These are phyloP conservation scores for Nannochloris sp. DNA, from an alignment of 139 green algal species.

Conservation along the genomic window DNA sequence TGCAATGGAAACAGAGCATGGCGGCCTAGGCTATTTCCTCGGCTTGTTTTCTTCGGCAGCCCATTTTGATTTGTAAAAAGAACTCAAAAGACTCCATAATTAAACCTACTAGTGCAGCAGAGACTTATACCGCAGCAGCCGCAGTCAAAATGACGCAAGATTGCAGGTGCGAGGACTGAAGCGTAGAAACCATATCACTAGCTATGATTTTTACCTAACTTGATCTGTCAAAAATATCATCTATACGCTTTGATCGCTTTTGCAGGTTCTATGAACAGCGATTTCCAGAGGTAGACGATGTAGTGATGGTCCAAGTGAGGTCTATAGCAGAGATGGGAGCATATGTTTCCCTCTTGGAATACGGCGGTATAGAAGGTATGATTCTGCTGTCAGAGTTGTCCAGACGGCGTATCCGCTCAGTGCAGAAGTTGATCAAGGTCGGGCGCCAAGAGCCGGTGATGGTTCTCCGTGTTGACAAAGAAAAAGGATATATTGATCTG, in stretches of 20 bases:
- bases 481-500: conserved; percentile 99
- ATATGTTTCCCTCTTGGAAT: conserved; percentile 94
- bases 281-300: conserved; percentile 95
- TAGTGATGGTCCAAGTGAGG: conserved; percentile 96
- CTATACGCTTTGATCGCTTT: neutral
- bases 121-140: too few relatives aligned
- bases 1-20: too few relatives aligned
- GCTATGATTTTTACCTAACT: neutral
- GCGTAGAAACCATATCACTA: neutral
- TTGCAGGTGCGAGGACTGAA: conserved; percentile 24
- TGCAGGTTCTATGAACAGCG: conserved; percentile 92
- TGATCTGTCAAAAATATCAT: conserved; percentile 1
- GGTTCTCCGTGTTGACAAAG: conserved; percentile 98
- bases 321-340: conserved; percentile 97
- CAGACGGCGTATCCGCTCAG: conserved; percentile 92
- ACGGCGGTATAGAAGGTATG: conserved; percentile 93
- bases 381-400: conserved; percentile 98
- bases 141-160: conserved; percentile 20
- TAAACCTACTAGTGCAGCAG: too few relatives aligned
- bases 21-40: too few relatives aligned
- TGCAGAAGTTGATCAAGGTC: conserved; percentile 99
- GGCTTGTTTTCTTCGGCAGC: too few relatives aligned
- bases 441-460: conserved; percentile 98
- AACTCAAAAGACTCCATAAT: too few relatives aligned
- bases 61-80: too few relatives aligned